Evolutionary conservation across 2,329 filamentous ascomycete genomes (phyloP), one percentile per base, ranked within the genome.

Genomic region (Aureobasidium sp.): DNA sequence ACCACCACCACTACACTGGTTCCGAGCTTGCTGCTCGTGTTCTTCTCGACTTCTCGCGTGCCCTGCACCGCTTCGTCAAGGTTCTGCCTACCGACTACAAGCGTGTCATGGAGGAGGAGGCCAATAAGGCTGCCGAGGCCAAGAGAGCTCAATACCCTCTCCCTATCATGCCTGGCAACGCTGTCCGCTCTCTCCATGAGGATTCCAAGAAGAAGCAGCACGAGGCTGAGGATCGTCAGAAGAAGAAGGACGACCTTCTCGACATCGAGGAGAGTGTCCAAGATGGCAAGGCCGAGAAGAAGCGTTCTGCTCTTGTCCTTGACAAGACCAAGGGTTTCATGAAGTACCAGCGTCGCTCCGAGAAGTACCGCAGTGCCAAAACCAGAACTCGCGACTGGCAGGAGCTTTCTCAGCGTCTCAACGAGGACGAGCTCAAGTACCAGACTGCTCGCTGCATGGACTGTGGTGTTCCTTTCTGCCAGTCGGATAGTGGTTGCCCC

Each of bases 291-390:
- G 87, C 86, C 1, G 91, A 96, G 78, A 96, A 96, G 81, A 88
- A 88, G 80, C 91, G 93, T 75, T 87, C 88, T 58, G 90, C 91
- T 6, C 82, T 97, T 22, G 90, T 97, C 7, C 84, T 97, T n/a
- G 92, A 97, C 80, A 97, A 97, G 84, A 97, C 93, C 1, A 87
- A 86, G 69, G 93, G 93, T 33, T 97, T 97, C 81, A 97, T 96
- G 91, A 94, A 96, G 77, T 97, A 97, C 78, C 85, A 89, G 73
- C 90, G 93, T 60, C 90, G 91, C 62, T 85, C 88, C 22, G 93
- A 97, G 81, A 97, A 96, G 79, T 97, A 97, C 75, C 88, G 93
- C 67, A 86, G 85, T 70, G 84, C 89, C 5, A 88, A 90, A 74
- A 91, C 89, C 45, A 84, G 93, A 68, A 91, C 86, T 65, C 91